These are phyloP conservation scores for Malassezia arunalokei DNA, from an alignment of 1,284 basidiomycete genomes.

Conservation along the genomic window DNA sequence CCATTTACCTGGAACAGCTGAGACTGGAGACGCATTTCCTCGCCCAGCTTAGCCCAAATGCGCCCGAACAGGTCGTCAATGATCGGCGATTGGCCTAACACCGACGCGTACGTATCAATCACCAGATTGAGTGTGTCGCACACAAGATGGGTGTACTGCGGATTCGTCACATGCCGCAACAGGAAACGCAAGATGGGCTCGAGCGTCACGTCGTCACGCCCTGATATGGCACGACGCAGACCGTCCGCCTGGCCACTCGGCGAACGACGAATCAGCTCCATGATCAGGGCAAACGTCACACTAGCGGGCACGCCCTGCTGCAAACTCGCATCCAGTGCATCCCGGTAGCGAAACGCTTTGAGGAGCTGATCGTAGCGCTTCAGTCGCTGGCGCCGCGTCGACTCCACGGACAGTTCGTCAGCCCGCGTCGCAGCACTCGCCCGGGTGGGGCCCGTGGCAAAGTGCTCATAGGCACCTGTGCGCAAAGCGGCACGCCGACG, in stretches of 20 bases:
- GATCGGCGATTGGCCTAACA: constrained; percentile 82
- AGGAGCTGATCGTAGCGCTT: constrained; percentile 79
- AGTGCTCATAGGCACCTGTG: constrained; percentile 60
- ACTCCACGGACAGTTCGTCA: constrained; percentile 52
- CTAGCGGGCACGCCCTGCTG: constrained; percentile 28
- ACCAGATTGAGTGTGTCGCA: constrained; percentile 70
- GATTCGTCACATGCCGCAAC: constrained; percentile 72
- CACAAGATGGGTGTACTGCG: constrained; percentile 76
- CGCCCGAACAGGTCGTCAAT: constrained; percentile 74
- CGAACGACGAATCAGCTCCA: constrained; percentile 72
- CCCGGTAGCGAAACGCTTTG: constrained; percentile 86
- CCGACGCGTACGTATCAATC: constrained; percentile 71
- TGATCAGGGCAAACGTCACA: constrained; percentile 77
- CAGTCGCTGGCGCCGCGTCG: constrained; percentile 60
- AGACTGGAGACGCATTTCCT: constrained; percentile 79
- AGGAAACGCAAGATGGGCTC: constrained; percentile 80
- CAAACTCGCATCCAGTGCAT: constrained; percentile 59
- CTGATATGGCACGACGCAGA: constrained; percentile 68
- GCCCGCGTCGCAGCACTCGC: constrained; percentile 17
- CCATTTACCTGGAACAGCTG: constrained; percentile 74
- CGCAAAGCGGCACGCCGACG: constrained; percentile 51
- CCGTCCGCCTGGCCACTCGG: constrained; percentile 56
- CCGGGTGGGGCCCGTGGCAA: constrained; percentile 43
- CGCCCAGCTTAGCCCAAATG: constrained; percentile 66
- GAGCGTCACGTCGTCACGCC: constrained; percentile 83